Conservation (phyloP, 345 rosid species). For the Populus pruinosa region DNA sequence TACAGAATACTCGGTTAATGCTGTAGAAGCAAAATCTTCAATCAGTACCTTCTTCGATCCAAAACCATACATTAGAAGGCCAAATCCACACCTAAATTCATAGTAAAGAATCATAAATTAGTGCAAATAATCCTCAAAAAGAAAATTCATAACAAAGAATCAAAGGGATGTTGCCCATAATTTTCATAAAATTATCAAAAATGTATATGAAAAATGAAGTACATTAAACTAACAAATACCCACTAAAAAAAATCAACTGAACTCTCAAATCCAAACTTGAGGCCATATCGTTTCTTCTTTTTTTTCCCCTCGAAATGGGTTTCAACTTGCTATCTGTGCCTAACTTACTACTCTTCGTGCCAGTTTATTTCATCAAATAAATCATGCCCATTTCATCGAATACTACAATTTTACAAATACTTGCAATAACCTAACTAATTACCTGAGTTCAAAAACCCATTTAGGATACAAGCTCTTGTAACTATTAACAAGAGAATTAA, state of each 20-base stretch:
- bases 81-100: constrained; percentile 70
- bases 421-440: not conserved
- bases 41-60: constrained; percentile 79
- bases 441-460: constrained; percentile 83
- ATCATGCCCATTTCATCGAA: not conserved
- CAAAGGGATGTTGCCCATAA: not conserved
- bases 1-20: constrained; percentile 65
- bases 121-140: not conserved
- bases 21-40: constrained; percentile 83
- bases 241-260: not conserved
- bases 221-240: too few species aligned
- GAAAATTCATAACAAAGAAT: not conserved
- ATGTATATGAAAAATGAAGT: too few species aligned
- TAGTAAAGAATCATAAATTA: not conserved
- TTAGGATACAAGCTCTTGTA: constrained; percentile 61
- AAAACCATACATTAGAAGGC: constrained; percentile 87
- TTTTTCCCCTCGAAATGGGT: not conserved
- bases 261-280: not conserved
- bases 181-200: too few species aligned
- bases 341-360: too few species aligned
- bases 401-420: not conserved
- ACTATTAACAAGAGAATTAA: constrained; percentile 42
- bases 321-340: not conserved
- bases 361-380: not conserved
- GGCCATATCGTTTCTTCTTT: too few species aligned